These are phyloP conservation scores for Tubosaeta sp. DNA, from an alignment of 768 basidiomycete genomes.

Conservation along the genomic window DNA sequence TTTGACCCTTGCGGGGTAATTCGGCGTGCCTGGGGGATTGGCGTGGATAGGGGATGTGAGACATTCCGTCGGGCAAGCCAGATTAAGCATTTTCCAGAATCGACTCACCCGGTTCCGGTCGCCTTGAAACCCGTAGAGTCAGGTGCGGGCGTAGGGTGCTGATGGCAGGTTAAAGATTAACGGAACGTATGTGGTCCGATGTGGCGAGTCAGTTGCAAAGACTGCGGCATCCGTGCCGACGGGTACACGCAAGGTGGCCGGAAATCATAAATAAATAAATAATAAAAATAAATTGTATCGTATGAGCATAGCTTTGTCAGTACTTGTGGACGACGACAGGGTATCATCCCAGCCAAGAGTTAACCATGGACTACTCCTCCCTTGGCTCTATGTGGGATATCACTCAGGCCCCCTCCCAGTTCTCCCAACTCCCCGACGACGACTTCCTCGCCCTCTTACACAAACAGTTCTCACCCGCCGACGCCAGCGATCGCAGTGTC, in stretches of 20 bases:
- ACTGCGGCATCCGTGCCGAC: slow-evolving; percentile 8
- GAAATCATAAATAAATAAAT: slow-evolving; percentile 10
- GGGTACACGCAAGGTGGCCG: slow-evolving; percentile 9
- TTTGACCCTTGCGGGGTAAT: not conserved
- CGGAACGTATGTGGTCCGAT: too few relatives aligned
- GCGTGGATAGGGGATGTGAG: not conserved
- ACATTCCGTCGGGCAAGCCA: not conserved
- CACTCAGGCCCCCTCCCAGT: slow-evolving; percentile 46
- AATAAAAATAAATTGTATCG: not conserved
- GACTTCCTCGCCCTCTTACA: slow-evolving; percentile 75
- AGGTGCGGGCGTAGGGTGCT: not conserved
- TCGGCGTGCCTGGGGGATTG: not conserved
- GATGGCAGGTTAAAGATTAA: not conserved
- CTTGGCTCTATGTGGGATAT: slow-evolving; percentile 64
- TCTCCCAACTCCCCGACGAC: slow-evolving; percentile 66
- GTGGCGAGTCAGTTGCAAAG: not conserved
- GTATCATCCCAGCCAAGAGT: slow-evolving; percentile 9
- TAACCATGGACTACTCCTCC: slow-evolving; percentile 35
- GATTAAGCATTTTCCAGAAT: not conserved
- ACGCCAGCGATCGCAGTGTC: slow-evolving; percentile 39
- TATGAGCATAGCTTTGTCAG: slow-evolving; percentile 5
- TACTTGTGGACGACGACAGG: not conserved
- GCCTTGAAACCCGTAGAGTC: not conserved
- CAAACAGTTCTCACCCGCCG: slow-evolving; percentile 58
- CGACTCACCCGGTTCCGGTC: not conserved